Evolutionary conservation across 805 yeast species (phyloP).

Genomic region (Wickerhamiella azymoides): DNA sequence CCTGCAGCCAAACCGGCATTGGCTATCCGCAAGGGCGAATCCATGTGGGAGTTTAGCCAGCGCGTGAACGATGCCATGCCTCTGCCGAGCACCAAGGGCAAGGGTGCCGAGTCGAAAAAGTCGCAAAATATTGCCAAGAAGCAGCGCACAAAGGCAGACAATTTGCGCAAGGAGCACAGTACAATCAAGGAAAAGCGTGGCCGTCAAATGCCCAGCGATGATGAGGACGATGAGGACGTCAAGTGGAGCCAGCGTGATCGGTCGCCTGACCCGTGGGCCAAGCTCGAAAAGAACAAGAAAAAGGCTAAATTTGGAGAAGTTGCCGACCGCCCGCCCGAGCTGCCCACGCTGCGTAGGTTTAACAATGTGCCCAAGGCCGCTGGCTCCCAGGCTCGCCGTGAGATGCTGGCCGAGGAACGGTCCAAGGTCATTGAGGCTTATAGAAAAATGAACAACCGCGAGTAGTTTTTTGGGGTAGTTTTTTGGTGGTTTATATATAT

Average conservation of each 20-base stretch:
- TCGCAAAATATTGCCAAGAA: constrained; percentile 20
- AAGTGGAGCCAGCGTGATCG: constrained; percentile 19
- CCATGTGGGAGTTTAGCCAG: constrained; percentile 27
- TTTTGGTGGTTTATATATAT: neutral
- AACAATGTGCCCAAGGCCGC: constrained; percentile 29
- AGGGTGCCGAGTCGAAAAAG: constrained; percentile 21
- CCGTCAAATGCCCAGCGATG: constrained; percentile 16
- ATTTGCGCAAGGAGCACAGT: constrained; percentile 17
- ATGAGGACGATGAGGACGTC: constrained; percentile 14
- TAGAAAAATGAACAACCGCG: constrained; percentile 19
- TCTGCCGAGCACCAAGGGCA: constrained; percentile 25
- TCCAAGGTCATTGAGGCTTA: constrained; percentile 26
- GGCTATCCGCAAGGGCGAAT: constrained; percentile 25
- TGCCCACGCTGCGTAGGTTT: constrained; percentile 21
- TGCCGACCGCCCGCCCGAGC: constrained; percentile 30
- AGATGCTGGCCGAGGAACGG: constrained; percentile 28
- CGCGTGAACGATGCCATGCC: constrained; percentile 31
- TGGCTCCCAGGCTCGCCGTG: constrained; percentile 28
- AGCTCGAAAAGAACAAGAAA: constrained; percentile 20
- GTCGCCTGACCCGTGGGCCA: constrained; percentile 34
- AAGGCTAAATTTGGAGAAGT: constrained; percentile 30
- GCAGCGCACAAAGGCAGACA: constrained; percentile 19
- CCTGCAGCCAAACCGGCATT: constrained; percentile 10
- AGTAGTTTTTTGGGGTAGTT: too few relatives aligned
- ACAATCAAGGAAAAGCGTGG: constrained; percentile 13